Evolutionary conservation across 2,329 filamentous ascomycete species (phyloP), one percentile per base, ranked within the genome.

Genomic region (Calonectria leucothoes): DNA sequence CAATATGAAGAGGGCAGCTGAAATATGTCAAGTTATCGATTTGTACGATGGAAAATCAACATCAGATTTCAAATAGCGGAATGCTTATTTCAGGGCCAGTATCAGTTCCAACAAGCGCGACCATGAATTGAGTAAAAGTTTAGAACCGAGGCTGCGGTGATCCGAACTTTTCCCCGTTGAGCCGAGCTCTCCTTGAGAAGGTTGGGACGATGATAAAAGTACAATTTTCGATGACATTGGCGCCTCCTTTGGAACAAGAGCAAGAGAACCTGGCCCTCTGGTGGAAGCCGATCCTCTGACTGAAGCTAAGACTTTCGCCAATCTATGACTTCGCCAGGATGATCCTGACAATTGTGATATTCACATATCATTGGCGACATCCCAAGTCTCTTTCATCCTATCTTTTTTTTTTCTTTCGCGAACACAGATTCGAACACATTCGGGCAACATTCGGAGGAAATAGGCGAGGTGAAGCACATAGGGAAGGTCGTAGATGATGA

Each of bases 401-500:
- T 59, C 48, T 29, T 25, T 31, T 55, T 63, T 42, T 42, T 45
- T 63, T 49, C 39, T 45, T 63, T 49, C 39, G 52, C 17, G 29
- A 42, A 52, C 49, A 25, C 49, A 37, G 69, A 49, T 27, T 70
- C 29, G 51, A 42, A 70, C 45, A 33, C 65, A 45, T 52, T 25
- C 20, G 33, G 20, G 10, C 39, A 57, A 31, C 4, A 51, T 52
- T 23, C 14, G 37, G 48, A 48, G 33, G 70, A 55, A 74, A 31
- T 63, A 57, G 57, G 49, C 25, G 33, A 59, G 49, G 68, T 77
- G 42, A 72, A 77, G 71, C 76, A 80, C 77, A 79, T 65, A 77
- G 74, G 69, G 76, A 78, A 77, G 65, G 65, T 70, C 77, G 72
- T 75, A 78, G 75, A 75, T 75, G 63, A 67, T 73, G 76, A 74